Percentiles rank a stretch among this genome's conserved stretches.
phyloP scores from a whole-genome alignment of 768 basidiomycete species.

The Lentinula raphanica region DNA sequence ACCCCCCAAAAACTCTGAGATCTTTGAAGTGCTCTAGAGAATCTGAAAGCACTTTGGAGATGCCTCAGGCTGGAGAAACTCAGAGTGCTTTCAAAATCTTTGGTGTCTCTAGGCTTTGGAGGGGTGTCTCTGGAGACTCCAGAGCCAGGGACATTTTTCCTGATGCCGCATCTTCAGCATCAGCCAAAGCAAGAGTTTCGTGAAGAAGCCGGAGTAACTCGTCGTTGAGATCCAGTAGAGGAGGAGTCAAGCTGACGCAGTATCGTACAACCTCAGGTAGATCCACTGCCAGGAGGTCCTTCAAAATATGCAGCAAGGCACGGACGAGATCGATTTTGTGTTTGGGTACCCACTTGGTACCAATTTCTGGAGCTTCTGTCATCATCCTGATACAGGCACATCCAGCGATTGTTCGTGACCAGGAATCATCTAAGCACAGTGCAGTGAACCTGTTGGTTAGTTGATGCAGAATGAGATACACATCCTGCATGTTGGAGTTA shows the following conservation, averaged over 20 bases:
- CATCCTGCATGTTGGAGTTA: constrained; percentile 45
- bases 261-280: constrained; percentile 97
- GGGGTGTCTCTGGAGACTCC: too few relatives aligned
- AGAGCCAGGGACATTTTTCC: too few relatives aligned
- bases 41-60: too few relatives aligned
- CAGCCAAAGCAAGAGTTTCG: constrained; percentile 91
- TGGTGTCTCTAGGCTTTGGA: too few relatives aligned
- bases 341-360: constrained; percentile 74
- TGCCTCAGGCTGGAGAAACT: too few relatives aligned
- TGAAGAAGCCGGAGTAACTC: constrained; percentile 87
- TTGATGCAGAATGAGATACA: constrained; percentile 70
- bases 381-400: constrained; percentile 82
- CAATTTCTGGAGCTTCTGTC: constrained; percentile 63
- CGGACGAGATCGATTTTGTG: constrained; percentile 88
- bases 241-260: constrained; percentile 83
- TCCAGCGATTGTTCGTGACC: constrained; percentile 86
- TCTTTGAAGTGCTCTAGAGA: too few relatives aligned
- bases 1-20: too few relatives aligned
- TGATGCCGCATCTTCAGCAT: constrained; percentile 92
- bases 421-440: constrained; percentile 86
- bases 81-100: too few relatives aligned
- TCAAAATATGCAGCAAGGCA: constrained; percentile 84
- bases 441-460: constrained; percentile 79
- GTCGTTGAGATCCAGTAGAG: constrained; percentile 86
- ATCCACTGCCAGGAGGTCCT: constrained; percentile 92